Base-by-base conservation (phyloP, 768 basidiomycete genomes). In the Terana coerulea region DNA sequence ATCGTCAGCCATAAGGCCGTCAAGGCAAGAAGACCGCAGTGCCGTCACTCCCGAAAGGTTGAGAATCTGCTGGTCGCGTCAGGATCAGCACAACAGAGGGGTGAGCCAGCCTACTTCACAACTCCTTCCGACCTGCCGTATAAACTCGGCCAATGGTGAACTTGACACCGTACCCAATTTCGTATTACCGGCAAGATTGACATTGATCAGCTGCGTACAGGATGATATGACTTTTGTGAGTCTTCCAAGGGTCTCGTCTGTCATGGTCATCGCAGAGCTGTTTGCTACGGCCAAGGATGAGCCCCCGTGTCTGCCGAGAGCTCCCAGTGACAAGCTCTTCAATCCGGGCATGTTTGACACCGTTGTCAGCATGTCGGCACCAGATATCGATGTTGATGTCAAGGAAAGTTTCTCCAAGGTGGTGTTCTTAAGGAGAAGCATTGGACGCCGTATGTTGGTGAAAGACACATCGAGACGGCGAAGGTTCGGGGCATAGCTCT, bases 171-270 rank as follows among this genome's bases (percentile, higher is more conserved):
- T 46, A 6, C 80, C 80, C 15, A 88, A 61, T 52, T 83, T 85
- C 5, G 72, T 70, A 59, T 88, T 88, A 6, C 81, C 81, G 6
- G 83, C 84, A 7, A 88, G 68, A 60, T 67, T 87, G 43, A 88
- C 51, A 52, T 69, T 74, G 48, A 82, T 77, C 22, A 88, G 66
- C 21, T 62, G 53, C 10, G 55, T 35, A 53, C 67, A 73, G 0
- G 53, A 44, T 19, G 62, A 64, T 33, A 85, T 59, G 17, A 68
- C 51, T 4, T 68, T 65, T 5, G 79, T 77, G 35, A 86, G 66
- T 17, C 63, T 63, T 6, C 49, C 53, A 26, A 87, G 73, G 0
- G 63, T 65, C 8, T 68, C 62, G 63, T 86, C 81, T 14, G 71
- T 80, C 69, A 88, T 69, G 2, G 78, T 83, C 72, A 81, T 74